Percentiles rank a stretch among this genome's conserved stretches.
Evolutionary conservation across 2,329 filamentous ascomycete genomes (phyloP).

Genomic region (Cladosporium sp.): DNA sequence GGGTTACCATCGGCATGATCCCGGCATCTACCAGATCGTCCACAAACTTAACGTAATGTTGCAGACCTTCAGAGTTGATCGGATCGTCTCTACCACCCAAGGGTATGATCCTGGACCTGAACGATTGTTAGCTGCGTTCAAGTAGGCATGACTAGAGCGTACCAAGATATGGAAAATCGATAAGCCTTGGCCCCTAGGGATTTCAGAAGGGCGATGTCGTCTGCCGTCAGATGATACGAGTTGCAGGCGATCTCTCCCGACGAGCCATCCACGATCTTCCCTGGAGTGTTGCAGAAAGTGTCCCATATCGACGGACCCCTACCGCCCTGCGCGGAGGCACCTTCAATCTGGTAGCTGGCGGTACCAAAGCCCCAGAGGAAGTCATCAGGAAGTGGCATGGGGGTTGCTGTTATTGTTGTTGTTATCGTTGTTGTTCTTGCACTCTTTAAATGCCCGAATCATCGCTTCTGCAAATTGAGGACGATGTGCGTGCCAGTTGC

Average conservation of each 20-base stretch:
- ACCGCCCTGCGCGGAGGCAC: slow-evolving; percentile 26
- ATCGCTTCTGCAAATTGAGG: too few species aligned
- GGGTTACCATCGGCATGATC: slow-evolving; percentile 22
- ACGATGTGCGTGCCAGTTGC: too few species aligned
- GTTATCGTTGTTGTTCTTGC: too few species aligned
- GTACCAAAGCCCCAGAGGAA: slow-evolving; percentile 33
- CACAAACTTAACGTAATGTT: slow-evolving; percentile 21
- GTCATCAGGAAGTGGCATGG: slow-evolving; percentile 22
- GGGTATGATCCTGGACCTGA: slow-evolving; percentile 19
- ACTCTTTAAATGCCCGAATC: too few species aligned
- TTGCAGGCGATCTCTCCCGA: not conserved
- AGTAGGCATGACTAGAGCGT: too few species aligned
- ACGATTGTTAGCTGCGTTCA: too few species aligned
- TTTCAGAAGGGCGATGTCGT: slow-evolving; percentile 34
- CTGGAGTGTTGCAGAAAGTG: slow-evolving; percentile 3
- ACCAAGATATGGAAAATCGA: slow-evolving; percentile 22
- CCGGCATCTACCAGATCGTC: slow-evolving; percentile 17
- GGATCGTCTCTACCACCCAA: slow-evolving; percentile 19
- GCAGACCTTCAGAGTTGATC: slow-evolving; percentile 19
- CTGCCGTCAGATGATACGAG: slow-evolving; percentile 42
- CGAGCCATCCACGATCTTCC: not conserved
- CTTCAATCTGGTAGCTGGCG: slow-evolving; percentile 31
- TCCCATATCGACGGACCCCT: slow-evolving; percentile 17
- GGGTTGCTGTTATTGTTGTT: too few species aligned
- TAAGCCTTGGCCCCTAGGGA: slow-evolving; percentile 21